Conservation (phyloP, 768 basidiomycete species). For the Floccularia luteovirens region DNA sequence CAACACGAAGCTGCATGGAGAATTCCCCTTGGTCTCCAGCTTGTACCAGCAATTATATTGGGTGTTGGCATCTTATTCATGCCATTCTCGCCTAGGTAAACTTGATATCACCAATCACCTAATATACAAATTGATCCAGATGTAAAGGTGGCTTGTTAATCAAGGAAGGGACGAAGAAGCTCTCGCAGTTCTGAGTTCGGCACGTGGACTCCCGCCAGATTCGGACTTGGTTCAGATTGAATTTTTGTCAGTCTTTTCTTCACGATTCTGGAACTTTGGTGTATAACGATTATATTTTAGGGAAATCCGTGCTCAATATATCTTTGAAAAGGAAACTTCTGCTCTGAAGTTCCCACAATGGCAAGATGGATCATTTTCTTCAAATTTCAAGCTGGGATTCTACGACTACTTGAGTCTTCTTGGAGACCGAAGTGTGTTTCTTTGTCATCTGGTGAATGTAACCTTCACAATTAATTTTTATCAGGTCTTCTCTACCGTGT, state of each 20-base stretch:
- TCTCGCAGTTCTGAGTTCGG: slow-evolving; percentile 50
- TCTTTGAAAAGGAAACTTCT: slow-evolving; percentile 65
- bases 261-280: not conserved
- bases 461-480: slow-evolving; percentile 1
- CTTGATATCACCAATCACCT: not conserved
- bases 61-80: slow-evolving; percentile 67
- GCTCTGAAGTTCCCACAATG: slow-evolving; percentile 50
- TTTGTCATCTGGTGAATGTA: not conserved
- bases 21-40: slow-evolving; percentile 65
- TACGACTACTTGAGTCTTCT: slow-evolving; percentile 58
- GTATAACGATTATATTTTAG: slow-evolving; percentile 17
- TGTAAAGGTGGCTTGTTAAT: slow-evolving; percentile 64
- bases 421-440: slow-evolving; percentile 31
- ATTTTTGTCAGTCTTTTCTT: slow-evolving; percentile 44
- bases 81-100: slow-evolving; percentile 70
- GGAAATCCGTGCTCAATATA: slow-evolving; percentile 66
- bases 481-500: slow-evolving; percentile 53
- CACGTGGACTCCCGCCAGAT: slow-evolving; percentile 48
- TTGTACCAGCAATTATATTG: slow-evolving; percentile 66
- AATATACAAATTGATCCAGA: not conserved
- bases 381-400: slow-evolving; percentile 55
- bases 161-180: slow-evolving; percentile 73
- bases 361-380: slow-evolving; percentile 52
- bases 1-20: slow-evolving; percentile 73
- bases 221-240: slow-evolving; percentile 66